Percentiles rank a stretch among this genome's conserved stretches.
Conservation (phyloP, 805 yeast genomes). For the Teunomyces stri region DNA sequence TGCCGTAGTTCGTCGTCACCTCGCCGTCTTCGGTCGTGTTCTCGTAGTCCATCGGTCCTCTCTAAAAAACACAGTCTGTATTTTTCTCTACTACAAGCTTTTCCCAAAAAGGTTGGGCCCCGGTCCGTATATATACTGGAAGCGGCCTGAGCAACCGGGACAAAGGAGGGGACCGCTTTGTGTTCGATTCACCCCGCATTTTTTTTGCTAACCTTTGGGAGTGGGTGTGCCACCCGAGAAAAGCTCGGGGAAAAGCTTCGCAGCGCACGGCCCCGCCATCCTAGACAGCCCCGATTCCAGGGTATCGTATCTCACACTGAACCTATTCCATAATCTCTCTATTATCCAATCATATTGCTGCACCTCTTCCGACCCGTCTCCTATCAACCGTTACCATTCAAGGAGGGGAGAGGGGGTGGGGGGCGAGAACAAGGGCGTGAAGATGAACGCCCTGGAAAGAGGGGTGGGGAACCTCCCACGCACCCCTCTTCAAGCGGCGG, state of each 20-base stretch:
- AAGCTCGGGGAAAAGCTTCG: constrained; percentile 1
- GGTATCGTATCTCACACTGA: too few species aligned
- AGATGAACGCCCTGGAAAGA: not conserved
- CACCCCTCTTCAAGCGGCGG: not conserved
- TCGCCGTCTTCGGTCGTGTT: not conserved
- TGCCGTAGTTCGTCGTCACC: constrained; percentile 26
- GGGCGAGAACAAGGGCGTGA: too few species aligned
- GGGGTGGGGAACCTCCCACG: not conserved
- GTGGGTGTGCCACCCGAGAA: not conserved
- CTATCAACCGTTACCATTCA: too few species aligned
- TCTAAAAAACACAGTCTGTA: too few species aligned
- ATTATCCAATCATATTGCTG: too few species aligned
- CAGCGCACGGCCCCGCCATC: too few species aligned
- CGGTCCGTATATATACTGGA: not conserved
- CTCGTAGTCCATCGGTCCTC: not conserved
- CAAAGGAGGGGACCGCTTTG: constrained; percentile 12
- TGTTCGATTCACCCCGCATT: constrained; percentile 11
- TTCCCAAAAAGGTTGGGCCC: not conserved
- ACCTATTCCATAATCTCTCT: too few species aligned
- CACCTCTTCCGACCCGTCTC: too few species aligned
- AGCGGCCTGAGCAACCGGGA: not conserved
- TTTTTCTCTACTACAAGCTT: too few species aligned
- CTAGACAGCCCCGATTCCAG: too few species aligned
- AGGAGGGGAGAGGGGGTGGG: too few species aligned
- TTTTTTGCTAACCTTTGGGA: not conserved